Conservation (phyloP, 2,329 filamentous ascomycete genomes). For the Clonostachys rhizophaga region DNA sequence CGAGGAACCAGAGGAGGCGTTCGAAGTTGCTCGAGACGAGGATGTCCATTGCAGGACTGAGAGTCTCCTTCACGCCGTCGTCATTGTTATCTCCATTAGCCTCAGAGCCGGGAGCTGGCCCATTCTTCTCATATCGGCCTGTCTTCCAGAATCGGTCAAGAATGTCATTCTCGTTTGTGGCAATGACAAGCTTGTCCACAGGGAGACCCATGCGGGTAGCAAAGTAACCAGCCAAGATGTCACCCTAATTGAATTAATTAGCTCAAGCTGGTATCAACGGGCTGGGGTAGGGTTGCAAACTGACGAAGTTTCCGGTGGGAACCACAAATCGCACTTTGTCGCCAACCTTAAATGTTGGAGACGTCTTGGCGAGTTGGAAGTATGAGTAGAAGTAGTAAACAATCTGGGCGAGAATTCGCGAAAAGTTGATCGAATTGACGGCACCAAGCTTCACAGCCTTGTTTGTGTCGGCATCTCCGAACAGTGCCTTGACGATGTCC, state of each 20-base stretch:
- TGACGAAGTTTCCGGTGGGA: constrained; percentile 86
- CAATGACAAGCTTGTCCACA: constrained; percentile 81
- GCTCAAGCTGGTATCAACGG: too few relatives aligned
- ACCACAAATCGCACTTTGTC: constrained; percentile 80
- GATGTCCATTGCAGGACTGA: constrained; percentile 97
- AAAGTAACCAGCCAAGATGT: constrained; percentile 91
- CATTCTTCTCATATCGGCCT: constrained; percentile 83
- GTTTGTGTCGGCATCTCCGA: constrained; percentile 83
- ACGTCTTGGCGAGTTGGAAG: constrained; percentile 67
- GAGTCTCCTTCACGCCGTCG: constrained; percentile 81
- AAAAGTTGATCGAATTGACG: constrained; percentile 96
- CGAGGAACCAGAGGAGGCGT: constrained; percentile 88
- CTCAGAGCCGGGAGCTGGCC: constrained; percentile 50
- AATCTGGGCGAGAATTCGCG: constrained; percentile 91
- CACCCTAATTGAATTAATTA: constrained; percentile 39
- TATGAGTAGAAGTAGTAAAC: constrained; percentile 97
- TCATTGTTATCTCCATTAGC: constrained; percentile 60
- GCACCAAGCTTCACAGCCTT: constrained; percentile 78
- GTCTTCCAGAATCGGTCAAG: constrained; percentile 92
- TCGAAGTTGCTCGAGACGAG: constrained; percentile 96
- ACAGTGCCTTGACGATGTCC: constrained; percentile 92
- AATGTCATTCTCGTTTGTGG: constrained; percentile 97
- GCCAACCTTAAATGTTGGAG: constrained; percentile 52
- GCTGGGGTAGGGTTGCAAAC: background rate
- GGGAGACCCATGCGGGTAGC: constrained; percentile 87